Base-by-base conservation (phyloP, 2,329 filamentous ascomycete species). In the Aureobasidium sp. region DNA sequence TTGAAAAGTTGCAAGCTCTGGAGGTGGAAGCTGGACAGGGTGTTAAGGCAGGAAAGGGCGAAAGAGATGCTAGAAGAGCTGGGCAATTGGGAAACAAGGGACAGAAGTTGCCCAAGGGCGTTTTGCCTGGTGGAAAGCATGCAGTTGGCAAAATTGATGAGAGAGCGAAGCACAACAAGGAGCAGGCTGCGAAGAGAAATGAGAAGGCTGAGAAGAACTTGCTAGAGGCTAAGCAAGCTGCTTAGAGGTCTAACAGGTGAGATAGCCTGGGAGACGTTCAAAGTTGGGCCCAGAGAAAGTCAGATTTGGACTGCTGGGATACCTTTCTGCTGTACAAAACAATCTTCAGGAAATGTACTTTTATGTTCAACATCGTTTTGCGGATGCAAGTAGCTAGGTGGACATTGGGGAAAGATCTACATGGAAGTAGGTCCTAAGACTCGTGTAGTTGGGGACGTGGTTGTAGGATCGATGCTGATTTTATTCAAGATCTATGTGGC, bases 121-220 rank as follows among this genome's bases (percentile, higher is more conserved):
- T 72, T n/a, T 55, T 71, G 63, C 69, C 69, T 1, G 68, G 68
- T 27, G 70, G 70, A 5, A 67, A 66, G 65, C 69, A 70, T 53
- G 67, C 67, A 52, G 67, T 68, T 6, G 69, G 69, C n/a, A 70
- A 68, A 62, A 67, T 70, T 42, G 62, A 71, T 59, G 66, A 66
- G 36, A 64, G 69, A 42, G 66, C 68, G 32, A 67, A 65, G 63
- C 62, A 65, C 25, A 70, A 71, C 48, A 71, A 69, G 25, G 65
- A 66, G 54, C 66, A 65, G 61, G 67, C 67, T 4, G 64, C 67
- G 57, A 68, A 66, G 63, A 52, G 65, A 59, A 62, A 69, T 16
- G 66, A 66, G 48, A 67, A 70, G 66, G 69, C 67, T 29, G 62
- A 64, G 62, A 62, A 64, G 25, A 69, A 70, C 53, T 44, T 67